Evolutionary conservation across 106 monocot genomes (phyloP).

Genomic region (Acorus calamus): DNA sequence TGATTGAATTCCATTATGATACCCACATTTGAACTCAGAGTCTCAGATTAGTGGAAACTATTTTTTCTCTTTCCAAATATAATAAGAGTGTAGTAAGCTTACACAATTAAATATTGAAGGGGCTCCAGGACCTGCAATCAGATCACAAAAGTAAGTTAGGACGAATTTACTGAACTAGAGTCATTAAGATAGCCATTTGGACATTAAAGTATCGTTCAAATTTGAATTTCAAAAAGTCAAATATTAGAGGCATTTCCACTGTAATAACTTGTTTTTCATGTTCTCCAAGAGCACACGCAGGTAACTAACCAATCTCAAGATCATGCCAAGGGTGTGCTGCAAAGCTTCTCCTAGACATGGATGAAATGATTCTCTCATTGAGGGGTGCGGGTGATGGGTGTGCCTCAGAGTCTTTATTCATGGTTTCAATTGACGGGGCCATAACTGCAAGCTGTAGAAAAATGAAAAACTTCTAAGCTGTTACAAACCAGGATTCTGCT

Average conservation of each 20-base stretch:
- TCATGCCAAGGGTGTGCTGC: constrained; percentile 77
- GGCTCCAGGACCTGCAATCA: constrained; percentile 69
- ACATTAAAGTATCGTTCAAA: no score
- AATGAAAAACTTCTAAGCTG: background rate
- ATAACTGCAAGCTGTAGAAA: constrained; percentile 17
- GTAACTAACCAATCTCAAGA: constrained; percentile 38
- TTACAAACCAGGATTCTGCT: no score
- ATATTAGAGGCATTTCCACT: no score
- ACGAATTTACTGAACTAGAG: no score
- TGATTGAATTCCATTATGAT: no score
- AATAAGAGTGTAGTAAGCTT: constrained; percentile 13
- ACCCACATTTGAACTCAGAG: no score
- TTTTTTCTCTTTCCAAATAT: no score
- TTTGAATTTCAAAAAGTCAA: no score
- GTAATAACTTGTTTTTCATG: no score
- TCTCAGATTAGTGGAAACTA: no score
- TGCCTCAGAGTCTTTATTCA: constrained; percentile 1
- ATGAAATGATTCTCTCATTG: constrained; percentile 47
- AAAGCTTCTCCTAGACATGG: constrained; percentile 33
- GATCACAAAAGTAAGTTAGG: background rate
- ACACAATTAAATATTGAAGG: constrained; percentile 82
- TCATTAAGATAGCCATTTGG: no score
- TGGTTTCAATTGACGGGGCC: constrained; percentile 29
- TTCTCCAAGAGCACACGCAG: no score
- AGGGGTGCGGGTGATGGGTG: constrained; percentile 16